A percentile compares a stretch with the other conserved stretches of the same genome.
These are phyloP conservation scores for Paragyromitra xinjiangensis DNA, from an alignment of 495 filamentous ascomycete species.

Conservation along the genomic window DNA sequence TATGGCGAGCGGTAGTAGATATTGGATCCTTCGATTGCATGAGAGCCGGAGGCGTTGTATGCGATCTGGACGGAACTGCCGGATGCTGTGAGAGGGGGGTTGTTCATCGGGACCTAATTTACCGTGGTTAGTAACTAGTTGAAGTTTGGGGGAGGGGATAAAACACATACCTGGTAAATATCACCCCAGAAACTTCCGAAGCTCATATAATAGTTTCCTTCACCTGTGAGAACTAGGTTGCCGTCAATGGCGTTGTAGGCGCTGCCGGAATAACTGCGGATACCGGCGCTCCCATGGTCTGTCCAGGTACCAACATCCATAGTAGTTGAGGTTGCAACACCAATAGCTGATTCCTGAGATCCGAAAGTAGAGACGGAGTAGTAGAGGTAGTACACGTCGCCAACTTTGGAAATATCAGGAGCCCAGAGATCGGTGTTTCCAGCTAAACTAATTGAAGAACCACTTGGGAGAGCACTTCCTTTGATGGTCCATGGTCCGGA, in stretches of 20 bases:
- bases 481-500: conserved; percentile 71
- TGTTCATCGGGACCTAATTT: conserved; percentile 60
- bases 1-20: conserved; percentile 66
- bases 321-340: conserved; percentile 70
- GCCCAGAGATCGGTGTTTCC: conserved; percentile 67
- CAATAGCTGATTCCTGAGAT: conserved; percentile 71
- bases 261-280: conserved; percentile 62
- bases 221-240: conserved; percentile 65
- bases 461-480: conserved; percentile 67
- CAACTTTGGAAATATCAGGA: conserved; percentile 70
- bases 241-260: conserved; percentile 77
- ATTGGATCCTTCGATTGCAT: conserved; percentile 68
- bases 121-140: neutral
- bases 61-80: conserved; percentile 64
- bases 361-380: conserved; percentile 76
- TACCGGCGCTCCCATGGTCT: conserved; percentile 62
- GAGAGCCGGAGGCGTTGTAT: conserved; percentile 65
- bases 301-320: conserved; percentile 69
- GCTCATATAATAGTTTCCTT: conserved; percentile 64
- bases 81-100: conserved; percentile 58
- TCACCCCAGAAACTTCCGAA: conserved; percentile 78
- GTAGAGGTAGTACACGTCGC: conserved; percentile 73
- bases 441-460: conserved; percentile 65
- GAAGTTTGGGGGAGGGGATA: no score
- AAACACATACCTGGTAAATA: conserved; percentile 66